phyloP scores from a whole-genome alignment of 768 basidiomycete species.

The Clathrus columnatus region DNA sequence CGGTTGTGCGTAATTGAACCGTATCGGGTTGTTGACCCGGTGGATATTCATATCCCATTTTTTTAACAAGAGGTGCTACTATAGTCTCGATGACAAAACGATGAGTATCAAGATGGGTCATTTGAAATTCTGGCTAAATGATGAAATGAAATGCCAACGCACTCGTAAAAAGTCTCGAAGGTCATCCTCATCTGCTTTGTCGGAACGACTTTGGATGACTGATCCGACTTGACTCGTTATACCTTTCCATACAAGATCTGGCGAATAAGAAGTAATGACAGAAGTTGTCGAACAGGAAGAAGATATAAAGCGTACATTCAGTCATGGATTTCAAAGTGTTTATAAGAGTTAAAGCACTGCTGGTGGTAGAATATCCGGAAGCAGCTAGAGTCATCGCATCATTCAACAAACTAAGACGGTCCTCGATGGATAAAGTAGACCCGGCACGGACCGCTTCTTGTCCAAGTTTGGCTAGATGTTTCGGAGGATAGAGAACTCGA shows the following conservation, averaged over 20 bases:
- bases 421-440: conserved; percentile 67
- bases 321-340: conserved; percentile 61
- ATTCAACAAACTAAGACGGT: conserved; percentile 81
- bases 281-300: conserved; percentile 7
- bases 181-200: background rate
- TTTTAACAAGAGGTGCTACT: conserved; percentile 64
- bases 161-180: conserved; percentile 39
- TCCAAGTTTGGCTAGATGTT: conserved; percentile 71
- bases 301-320: conserved; percentile 47
- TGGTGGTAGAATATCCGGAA: conserved; percentile 70
- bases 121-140: background rate
- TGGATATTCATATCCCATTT: conserved; percentile 69
- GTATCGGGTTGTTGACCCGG: conserved; percentile 58
- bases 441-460: conserved; percentile 61
- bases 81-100: conserved; percentile 22
- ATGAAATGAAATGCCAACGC: background rate
- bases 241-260: conserved; percentile 77
- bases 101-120: background rate
- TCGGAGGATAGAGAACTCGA: conserved; percentile 79
- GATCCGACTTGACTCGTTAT: conserved; percentile 49
- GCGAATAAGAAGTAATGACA: conserved; percentile 7
- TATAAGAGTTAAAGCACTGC: conserved; percentile 67
- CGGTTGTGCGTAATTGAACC: conserved; percentile 65
- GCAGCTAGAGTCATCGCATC: conserved; percentile 76
- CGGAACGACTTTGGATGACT: background rate